Evolutionary conservation across 345 rosid species (phyloP).

Genomic region (Balakata baccata): DNA sequence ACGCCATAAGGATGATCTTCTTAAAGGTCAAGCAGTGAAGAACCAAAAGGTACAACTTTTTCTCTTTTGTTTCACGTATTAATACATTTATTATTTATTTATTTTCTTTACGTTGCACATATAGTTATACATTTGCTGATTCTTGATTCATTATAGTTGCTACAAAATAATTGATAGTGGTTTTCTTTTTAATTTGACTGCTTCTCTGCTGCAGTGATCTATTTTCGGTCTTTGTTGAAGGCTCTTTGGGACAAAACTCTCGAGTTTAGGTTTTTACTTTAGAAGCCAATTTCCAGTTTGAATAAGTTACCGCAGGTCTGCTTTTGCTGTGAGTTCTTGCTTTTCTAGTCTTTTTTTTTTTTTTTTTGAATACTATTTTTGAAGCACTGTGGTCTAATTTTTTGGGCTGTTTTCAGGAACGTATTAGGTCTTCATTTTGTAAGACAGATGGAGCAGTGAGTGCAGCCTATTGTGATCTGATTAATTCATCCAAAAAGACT

Average conservation of each 20-base stretch:
- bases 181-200: background rate
- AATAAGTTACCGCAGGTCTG: conserved; percentile 78
- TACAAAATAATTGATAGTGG: background rate
- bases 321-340: conserved; percentile 4
- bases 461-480: conserved; percentile 57
- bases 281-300: conserved; percentile 69
- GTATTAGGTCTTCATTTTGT: conserved; percentile 59
- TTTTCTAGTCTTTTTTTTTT: background rate
- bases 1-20: conserved; percentile 70
- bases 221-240: conserved; percentile 31
- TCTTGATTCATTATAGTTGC: background rate
- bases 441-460: conserved; percentile 47
- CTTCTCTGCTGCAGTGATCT: background rate
- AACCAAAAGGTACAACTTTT: conserved; percentile 61
- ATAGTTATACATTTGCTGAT: background rate
- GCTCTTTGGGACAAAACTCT: conserved; percentile 81
- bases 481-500: conserved; percentile 63
- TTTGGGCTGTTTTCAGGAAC: conserved; percentile 49
- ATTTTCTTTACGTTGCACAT: background rate
- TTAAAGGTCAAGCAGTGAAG: conserved; percentile 87
- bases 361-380: background rate
- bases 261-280: conserved; percentile 81
- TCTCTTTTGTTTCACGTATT: background rate
- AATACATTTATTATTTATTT: background rate
- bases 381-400: conserved; percentile 6